phyloP scores from a whole-genome alignment of 2,329 filamentous ascomycete genomes.

The Aspergillus felis region DNA sequence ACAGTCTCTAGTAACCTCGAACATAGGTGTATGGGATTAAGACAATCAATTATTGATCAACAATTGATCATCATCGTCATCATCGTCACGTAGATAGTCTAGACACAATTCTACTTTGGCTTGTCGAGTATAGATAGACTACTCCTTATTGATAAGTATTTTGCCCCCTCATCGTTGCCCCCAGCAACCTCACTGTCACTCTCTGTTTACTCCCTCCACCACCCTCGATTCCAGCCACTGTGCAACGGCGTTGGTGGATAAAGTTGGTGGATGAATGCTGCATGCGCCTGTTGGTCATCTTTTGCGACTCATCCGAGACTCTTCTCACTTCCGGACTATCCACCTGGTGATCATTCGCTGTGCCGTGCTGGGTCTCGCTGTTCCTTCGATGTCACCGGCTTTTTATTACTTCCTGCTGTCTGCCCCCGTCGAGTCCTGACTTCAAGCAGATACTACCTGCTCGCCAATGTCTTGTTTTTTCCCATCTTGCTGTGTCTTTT shows the following conservation, averaged over 20 bases:
- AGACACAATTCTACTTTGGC: not conserved
- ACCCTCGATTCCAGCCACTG: conserved; percentile 23
- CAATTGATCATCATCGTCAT: not conserved
- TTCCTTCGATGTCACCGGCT: not conserved
- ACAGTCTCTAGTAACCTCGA: not conserved
- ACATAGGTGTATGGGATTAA: not conserved
- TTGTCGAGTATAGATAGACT: not conserved
- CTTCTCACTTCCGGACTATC: conserved; percentile 28
- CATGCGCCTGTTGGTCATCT: conserved; percentile 23
- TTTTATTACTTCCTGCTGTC: conserved; percentile 1
- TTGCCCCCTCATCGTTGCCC: not conserved
- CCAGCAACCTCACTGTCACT: conserved; percentile 27
- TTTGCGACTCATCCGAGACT: conserved; percentile 16
- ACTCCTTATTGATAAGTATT: not conserved
- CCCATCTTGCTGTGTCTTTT: conserved; percentile 3
- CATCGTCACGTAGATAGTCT: not conserved
- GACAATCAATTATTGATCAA: not conserved
- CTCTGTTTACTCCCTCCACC: conserved; percentile 31
- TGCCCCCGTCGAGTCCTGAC: not conserved
- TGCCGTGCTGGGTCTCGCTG: conserved; percentile 12
- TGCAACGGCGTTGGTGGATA: conserved; percentile 17
- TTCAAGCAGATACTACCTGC: not conserved
- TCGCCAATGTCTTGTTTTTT: conserved; percentile 1
- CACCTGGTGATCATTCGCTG: conserved; percentile 6
- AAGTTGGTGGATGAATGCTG: conserved; percentile 13